Conservation (phyloP, 2,329 filamentous ascomycete species). For the Aspergillus cejpii region DNA sequence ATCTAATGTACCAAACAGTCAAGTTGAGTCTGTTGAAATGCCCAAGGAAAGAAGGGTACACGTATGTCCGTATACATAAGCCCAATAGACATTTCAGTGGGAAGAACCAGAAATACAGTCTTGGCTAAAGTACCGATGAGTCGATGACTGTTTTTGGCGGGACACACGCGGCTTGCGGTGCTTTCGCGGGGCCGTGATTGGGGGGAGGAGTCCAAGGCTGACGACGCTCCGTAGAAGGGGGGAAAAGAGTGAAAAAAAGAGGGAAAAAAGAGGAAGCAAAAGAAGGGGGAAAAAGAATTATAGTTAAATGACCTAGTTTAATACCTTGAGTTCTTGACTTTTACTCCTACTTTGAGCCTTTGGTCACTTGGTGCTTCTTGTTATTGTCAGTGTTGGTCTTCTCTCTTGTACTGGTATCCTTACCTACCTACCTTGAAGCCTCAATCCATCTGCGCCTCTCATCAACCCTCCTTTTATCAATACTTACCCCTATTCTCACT, state of each 20-base stretch:
- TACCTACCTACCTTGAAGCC: slow-evolving; percentile 5
- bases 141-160: slow-evolving; percentile 25
- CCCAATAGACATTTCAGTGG: not conserved
- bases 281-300: not conserved
- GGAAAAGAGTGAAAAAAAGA: slow-evolving; percentile 6
- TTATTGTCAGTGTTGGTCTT: no score
- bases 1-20: no score
- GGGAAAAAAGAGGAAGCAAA: not conserved
- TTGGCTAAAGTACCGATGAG: slow-evolving; percentile 25
- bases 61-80: not conserved
- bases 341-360: no score
- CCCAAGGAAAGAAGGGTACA: not conserved
- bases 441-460: slow-evolving; percentile 10
- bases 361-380: no score
- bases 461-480: slow-evolving; percentile 8
- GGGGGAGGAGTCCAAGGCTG: slow-evolving; percentile 29
- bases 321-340: not conserved
- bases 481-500: slow-evolving; percentile 4
- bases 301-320: not conserved
- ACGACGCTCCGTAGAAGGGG: slow-evolving; percentile 28
- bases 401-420: no score
- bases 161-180: slow-evolving; percentile 34
- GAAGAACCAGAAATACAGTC: slow-evolving; percentile 20
- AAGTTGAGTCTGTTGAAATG: no score
- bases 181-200: slow-evolving; percentile 31